Conservation (phyloP, 2,329 filamentous ascomycete species). For the Colletotrichum horii region DNA sequence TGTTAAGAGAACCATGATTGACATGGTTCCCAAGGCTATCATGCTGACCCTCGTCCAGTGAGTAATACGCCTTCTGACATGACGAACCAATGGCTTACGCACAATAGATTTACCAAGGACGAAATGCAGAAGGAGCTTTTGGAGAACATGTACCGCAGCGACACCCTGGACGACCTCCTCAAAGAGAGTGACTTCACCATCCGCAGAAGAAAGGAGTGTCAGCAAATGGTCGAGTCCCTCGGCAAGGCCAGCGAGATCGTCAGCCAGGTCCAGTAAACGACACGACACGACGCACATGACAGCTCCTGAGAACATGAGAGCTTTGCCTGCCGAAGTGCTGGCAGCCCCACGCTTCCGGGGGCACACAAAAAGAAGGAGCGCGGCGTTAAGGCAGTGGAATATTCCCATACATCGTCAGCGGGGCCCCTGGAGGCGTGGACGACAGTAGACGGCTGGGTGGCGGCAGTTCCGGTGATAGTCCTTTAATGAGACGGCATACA, state of each 20-base stretch:
- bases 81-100: not conserved
- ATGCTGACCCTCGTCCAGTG: slow-evolving; percentile 97
- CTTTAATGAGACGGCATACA: slow-evolving; percentile 19
- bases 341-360: slow-evolving; percentile 17
- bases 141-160: slow-evolving; percentile 94
- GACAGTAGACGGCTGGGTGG: slow-evolving; percentile 5
- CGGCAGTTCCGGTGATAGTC: slow-evolving; percentile 12
- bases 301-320: slow-evolving; percentile 8
- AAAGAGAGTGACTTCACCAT: slow-evolving; percentile 99
- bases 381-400: slow-evolving; percentile 17
- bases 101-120: slow-evolving; percentile 73
- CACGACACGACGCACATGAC: not conserved
- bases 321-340: slow-evolving; percentile 4
- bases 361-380: slow-evolving; percentile 12
- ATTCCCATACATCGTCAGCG: slow-evolving; percentile 16
- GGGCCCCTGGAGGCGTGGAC: slow-evolving; percentile 13
- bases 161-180: slow-evolving; percentile 89
- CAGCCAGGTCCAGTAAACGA: slow-evolving; percentile 70
- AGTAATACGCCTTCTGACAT: slow-evolving; percentile 37
- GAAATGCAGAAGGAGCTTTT: slow-evolving; percentile 98
- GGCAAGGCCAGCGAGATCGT: slow-evolving; percentile 94
- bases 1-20: slow-evolving; percentile 97
- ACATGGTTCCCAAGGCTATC: slow-evolving; percentile 99
- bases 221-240: slow-evolving; percentile 98
- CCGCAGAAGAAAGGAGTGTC: slow-evolving; percentile 94